Conservation (phyloP, 2,329 filamentous ascomycete species). For the Cladorrhinum sp. region DNA sequence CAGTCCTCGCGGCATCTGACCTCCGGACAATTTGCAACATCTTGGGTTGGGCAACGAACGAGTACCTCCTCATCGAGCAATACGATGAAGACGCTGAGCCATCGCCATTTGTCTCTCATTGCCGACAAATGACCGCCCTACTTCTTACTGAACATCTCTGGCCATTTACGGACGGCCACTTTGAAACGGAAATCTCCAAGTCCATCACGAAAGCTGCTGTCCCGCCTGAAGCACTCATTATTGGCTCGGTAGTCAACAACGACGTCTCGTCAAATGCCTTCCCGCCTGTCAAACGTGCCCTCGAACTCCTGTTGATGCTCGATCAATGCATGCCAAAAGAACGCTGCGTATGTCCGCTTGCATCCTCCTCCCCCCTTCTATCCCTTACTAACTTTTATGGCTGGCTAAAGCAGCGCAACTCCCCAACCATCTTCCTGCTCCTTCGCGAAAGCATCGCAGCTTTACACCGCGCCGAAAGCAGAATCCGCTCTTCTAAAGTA, state of each 20-base stretch:
- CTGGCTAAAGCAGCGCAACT: constrained; percentile 46
- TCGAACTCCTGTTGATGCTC: constrained; percentile 59
- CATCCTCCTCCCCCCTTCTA: neutral
- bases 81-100: constrained; percentile 49
- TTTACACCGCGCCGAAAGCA: constrained; percentile 70
- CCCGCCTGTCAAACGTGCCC: constrained; percentile 55
- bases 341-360: constrained; percentile 51
- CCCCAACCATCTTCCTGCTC: constrained; percentile 62
- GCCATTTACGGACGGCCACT: constrained; percentile 52
- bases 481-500: constrained; percentile 59
- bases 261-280: constrained; percentile 56
- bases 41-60: constrained; percentile 56
- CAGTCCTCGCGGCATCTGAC: constrained; percentile 45
- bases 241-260: constrained; percentile 47
- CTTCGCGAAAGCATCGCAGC: constrained; percentile 87
- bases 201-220: constrained; percentile 50
- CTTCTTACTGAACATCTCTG: constrained; percentile 57
- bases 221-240: constrained; percentile 47
- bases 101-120: constrained; percentile 50
- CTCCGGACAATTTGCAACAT: constrained; percentile 53
- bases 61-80: constrained; percentile 52
- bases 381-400: constrained; percentile 15
- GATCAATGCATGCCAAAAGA: constrained; percentile 64
- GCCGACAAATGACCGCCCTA: constrained; percentile 54
- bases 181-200: constrained; percentile 55